Percentiles rank a stretch among this genome's conserved stretches.
Conservation (phyloP, 768 basidiomycete species). For the Holtermanniella nyarrowii region DNA sequence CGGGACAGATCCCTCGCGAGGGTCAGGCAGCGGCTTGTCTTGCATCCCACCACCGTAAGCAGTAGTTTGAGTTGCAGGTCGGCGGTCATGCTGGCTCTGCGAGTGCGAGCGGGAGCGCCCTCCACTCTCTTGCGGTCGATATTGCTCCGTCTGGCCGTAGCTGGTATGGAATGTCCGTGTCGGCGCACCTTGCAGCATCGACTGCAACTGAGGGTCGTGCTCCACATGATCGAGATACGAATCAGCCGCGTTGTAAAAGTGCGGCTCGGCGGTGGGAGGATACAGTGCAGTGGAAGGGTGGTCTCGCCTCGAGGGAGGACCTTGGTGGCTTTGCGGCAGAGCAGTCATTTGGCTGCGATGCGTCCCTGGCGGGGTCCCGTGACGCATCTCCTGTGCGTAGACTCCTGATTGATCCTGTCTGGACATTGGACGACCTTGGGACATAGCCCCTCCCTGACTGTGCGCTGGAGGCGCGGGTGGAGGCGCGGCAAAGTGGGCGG, state of each 20-base stretch:
- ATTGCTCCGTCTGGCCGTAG: background rate
- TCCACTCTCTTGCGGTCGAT: no score
- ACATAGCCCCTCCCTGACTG: background rate
- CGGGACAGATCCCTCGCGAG: background rate
- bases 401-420: background rate
- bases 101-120: constrained; percentile 2
- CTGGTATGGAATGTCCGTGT: constrained; percentile 29
- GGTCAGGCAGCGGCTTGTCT: constrained; percentile 34
- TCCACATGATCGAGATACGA: constrained; percentile 55
- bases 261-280: constrained; percentile 9
- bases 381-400: background rate
- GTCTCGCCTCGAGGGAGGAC: background rate
- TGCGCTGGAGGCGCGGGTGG: background rate
- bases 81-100: background rate
- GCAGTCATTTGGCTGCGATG: constrained; percentile 1
- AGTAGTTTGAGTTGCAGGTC: constrained; percentile 1
- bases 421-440: background rate
- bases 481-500: background rate
- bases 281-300: background rate
- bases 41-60: constrained; percentile 6
- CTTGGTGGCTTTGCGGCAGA: background rate
- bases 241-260: constrained; percentile 22
- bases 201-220: constrained; percentile 74
- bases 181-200: constrained; percentile 39
- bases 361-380: background rate